Evolutionary conservation across 495 filamentous ascomycete species (phyloP), one percentile per base, ranked within the genome.

Genomic region (Aspergillus incahuasiensis): DNA sequence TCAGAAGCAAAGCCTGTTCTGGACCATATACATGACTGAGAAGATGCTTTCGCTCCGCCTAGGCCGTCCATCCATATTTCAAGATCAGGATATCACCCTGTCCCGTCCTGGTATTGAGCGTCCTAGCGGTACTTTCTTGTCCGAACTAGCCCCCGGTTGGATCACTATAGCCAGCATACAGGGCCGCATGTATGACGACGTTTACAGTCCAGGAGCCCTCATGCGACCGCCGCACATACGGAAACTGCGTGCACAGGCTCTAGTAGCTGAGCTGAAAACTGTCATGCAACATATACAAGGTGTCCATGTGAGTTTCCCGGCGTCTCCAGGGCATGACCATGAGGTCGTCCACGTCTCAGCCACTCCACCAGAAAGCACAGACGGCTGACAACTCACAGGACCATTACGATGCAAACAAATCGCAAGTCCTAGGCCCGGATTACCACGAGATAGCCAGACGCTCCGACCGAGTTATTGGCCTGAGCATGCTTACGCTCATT

Each of bases 21-120:
- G 58, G 58, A 34, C 40, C 6, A 25, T 60, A 11, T 60, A 52
- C 22, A 19, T 43, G n/a, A 38, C 19, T 2, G 91, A 8, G 76
- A 91, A 39, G 19, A 48, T 41, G 34, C 8, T 55, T 7, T 52
- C 49, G 22, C 32, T 41, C 13, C 49, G 49, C 22, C 5, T 30
- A 0, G 58, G 35, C 9, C 21, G 38, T 3, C 22, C 52, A 42
- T 60, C 58, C 7, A 51, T 52, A 20, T 39, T 60, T 15, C 39
- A 41, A 7, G 58, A 60, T 25, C 28, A 51, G 13, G 58, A 60
- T 16, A 52, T 52, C 21, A 52, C 39, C 13, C 13, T 43, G 1
- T 21, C 49, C 2, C 49, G 38, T 18, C 21, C n/a, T 16, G 20
- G 21, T 11, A 19, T 20, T 11, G 38, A 42, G 11, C 20, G 19